Percentiles rank a stretch among this genome's conserved stretches.
Evolutionary conservation across 352 stramenopile species (phyloP).

Genomic region (Pythium sp.): DNA sequence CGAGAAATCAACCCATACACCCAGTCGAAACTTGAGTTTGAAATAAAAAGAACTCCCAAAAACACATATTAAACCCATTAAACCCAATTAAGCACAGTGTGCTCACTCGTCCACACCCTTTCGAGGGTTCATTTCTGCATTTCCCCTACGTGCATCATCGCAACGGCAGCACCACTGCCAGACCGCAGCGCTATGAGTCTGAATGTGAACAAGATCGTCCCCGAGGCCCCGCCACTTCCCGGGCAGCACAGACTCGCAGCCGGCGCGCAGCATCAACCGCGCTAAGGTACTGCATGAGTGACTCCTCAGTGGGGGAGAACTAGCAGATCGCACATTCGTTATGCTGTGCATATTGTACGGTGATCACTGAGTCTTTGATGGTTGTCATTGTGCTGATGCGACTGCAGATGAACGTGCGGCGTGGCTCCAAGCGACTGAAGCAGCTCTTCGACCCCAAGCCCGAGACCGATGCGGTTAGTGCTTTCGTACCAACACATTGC

Average conservation of each 20-base stretch:
- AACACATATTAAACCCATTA: not conserved
- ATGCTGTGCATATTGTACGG: not conserved
- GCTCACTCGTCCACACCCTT: not conserved
- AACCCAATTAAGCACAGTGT: too few species aligned
- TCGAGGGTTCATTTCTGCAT: not conserved
- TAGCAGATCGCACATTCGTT: not conserved
- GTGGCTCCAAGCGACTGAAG: conserved; percentile 24
- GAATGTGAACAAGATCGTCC: conserved; percentile 23
- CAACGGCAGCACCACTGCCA: not conserved
- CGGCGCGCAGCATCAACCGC: conserved; percentile 19
- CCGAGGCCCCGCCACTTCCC: not conserved
- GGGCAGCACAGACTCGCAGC: not conserved
- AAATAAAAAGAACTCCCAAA: not conserved
- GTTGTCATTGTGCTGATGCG: not conserved
- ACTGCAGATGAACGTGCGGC: conserved; percentile 28
- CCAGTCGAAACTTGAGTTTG: too few species aligned
- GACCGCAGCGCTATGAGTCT: conserved; percentile 6
- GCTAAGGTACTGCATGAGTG: conserved; percentile 18
- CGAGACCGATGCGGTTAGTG: conserved; percentile 23
- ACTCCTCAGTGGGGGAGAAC: too few species aligned
- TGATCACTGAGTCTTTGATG: not conserved
- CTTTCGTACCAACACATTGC: not conserved
- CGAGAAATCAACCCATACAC: too few species aligned
- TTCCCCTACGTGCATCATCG: too few species aligned
- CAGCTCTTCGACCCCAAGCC: conserved; percentile 27